Percentiles rank a stretch among this genome's conserved stretches.
These are phyloP conservation scores for Tetraselmis chui DNA, from an alignment of 139 green algal species.

Conservation along the genomic window DNA sequence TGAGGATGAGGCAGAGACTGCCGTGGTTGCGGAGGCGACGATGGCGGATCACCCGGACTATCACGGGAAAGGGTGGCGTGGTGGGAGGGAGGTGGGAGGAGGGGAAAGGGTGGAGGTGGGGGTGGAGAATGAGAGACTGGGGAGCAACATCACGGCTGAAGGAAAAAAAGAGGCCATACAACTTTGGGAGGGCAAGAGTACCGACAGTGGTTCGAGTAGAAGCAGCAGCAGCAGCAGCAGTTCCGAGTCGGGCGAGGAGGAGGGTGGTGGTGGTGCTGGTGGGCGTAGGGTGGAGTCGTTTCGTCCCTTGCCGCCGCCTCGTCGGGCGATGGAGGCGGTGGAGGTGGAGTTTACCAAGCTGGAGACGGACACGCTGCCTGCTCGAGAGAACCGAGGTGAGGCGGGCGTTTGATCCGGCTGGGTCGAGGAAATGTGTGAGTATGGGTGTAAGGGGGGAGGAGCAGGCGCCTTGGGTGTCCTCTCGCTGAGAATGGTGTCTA, in stretches of 20 bases:
- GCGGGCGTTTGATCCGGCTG: background rate
- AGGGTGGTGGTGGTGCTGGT: background rate
- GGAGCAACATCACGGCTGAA: background rate
- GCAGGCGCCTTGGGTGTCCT: too few relatives aligned
- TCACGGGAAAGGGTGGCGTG: constrained; percentile 33
- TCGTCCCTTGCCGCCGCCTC: constrained; percentile 33
- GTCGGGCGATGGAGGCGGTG: constrained; percentile 21
- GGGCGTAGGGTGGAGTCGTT: constrained; percentile 10
- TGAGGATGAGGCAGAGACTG: background rate
- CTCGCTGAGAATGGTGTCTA: too few relatives aligned
- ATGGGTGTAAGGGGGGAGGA: too few relatives aligned
- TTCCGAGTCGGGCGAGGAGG: background rate
- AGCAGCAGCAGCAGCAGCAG: background rate
- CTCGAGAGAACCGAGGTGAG: constrained; percentile 15
- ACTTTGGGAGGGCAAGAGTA: background rate
- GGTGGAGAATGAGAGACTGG: background rate
- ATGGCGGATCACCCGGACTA: constrained; percentile 48
- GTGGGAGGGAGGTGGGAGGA: background rate
- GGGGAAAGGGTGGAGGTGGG: constrained; percentile 39
- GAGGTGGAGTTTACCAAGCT: constrained; percentile 56
- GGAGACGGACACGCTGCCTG: constrained; percentile 46
- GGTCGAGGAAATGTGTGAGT: too few relatives aligned
- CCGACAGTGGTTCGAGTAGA: background rate
- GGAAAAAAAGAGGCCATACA: background rate
- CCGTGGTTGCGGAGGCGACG: background rate